Conservation (phyloP, 441 rosid species). For the Euphorbia schlechtendalii region DNA sequence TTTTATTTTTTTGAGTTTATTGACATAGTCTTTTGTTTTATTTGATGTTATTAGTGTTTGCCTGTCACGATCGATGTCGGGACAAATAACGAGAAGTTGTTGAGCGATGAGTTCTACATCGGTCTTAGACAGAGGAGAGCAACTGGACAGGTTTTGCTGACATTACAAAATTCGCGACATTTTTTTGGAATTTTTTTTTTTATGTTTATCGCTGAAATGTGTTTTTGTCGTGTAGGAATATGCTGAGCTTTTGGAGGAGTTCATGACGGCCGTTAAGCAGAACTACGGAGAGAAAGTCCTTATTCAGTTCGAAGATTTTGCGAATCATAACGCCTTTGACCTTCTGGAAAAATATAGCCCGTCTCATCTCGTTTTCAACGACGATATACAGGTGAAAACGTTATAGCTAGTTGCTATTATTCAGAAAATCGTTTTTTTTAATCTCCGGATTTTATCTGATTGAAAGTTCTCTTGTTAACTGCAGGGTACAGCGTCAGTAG, state of each 20-base stretch:
- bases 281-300: constrained; percentile 85
- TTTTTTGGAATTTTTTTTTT: neutral
- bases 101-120: constrained; percentile 80
- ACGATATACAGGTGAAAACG: constrained; percentile 68
- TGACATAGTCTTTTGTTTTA: too few species aligned
- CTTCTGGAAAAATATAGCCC: constrained; percentile 62
- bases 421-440: neutral
- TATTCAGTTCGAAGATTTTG: constrained; percentile 93
- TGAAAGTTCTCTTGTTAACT: constrained; percentile 10
- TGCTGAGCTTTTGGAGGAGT: constrained; percentile 64
- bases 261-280: constrained; percentile 81
- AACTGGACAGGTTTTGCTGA: constrained; percentile 63
- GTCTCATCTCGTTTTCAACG: constrained; percentile 77
- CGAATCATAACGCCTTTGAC: constrained; percentile 83
- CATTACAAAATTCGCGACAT: constrained; percentile 7
- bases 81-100: constrained; percentile 70
- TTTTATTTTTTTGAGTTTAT: too few species aligned
- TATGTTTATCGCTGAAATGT: constrained; percentile 9
- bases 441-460: constrained; percentile 5
- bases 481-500: constrained; percentile 92
- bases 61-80: constrained; percentile 92
- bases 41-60: constrained; percentile 53
- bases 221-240: constrained; percentile 50
- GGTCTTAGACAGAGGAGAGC: constrained; percentile 78
- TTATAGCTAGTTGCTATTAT: neutral